Conservation (phyloP, 2,329 filamentous ascomycete species). For the Peltaster fructicola region DNA sequence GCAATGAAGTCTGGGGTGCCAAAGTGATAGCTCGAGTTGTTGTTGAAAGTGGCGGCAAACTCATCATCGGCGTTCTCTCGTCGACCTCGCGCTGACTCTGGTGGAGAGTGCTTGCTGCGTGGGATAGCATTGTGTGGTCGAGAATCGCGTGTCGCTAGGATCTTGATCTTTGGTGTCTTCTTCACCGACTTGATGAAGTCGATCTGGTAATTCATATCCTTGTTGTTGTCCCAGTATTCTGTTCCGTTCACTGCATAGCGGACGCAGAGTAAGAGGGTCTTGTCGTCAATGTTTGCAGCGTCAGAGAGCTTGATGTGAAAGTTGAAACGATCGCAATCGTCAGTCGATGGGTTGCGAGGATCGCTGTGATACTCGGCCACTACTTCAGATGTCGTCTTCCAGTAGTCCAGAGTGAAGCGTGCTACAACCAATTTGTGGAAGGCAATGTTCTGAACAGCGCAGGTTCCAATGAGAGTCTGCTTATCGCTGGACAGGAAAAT, state of each 20-base stretch:
- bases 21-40: constrained; percentile 25
- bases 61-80: constrained; percentile 46
- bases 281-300: constrained; percentile 74
- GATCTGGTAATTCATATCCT: constrained; percentile 72
- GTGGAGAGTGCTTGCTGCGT: constrained; percentile 30
- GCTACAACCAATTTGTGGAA: constrained; percentile 83
- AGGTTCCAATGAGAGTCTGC: constrained; percentile 65
- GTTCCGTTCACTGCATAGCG: constrained; percentile 69
- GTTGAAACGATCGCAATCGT: constrained; percentile 72
- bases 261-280: constrained; percentile 83
- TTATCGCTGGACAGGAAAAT: constrained; percentile 79
- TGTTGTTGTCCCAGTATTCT: constrained; percentile 95
- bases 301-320: constrained; percentile 91
- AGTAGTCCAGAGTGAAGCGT: constrained; percentile 91
- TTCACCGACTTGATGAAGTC: constrained; percentile 42
- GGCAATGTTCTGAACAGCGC: constrained; percentile 72
- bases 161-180: constrained; percentile 15
- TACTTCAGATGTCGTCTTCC: constrained; percentile 96
- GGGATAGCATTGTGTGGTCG: constrained; percentile 35
- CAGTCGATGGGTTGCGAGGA: constrained; percentile 41
- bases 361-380: constrained; percentile 74
- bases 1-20: constrained; percentile 30
- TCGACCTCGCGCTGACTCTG: constrained; percentile 22
- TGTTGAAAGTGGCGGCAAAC: constrained; percentile 43
- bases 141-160: constrained; percentile 23